These are phyloP conservation scores for Collybiopsis confluens DNA, from an alignment of 768 basidiomycete species.

Conservation along the genomic window DNA sequence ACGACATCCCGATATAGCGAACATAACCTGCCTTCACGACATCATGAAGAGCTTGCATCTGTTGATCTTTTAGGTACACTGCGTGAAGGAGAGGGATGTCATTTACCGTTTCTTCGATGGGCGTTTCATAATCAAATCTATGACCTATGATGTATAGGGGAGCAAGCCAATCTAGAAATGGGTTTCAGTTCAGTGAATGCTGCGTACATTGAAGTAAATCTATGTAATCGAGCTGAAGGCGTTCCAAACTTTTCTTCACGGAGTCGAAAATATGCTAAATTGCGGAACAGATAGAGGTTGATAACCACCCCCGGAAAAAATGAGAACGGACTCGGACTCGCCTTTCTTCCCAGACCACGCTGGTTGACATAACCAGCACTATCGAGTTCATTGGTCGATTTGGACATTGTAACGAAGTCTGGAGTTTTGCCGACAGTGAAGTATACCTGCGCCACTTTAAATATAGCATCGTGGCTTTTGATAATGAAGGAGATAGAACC, in stretches of 20 bases:
- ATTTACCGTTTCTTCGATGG: constrained; percentile 23
- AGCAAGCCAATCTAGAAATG: no score
- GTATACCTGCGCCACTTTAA: constrained; percentile 31
- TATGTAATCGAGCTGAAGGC: constrained; percentile 51
- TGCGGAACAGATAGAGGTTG: not conserved
- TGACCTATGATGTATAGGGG: constrained; percentile 22
- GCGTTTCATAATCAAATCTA: constrained; percentile 24
- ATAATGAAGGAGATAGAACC: constrained; percentile 23
- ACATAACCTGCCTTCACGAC: constrained; percentile 46
- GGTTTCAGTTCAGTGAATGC: no score
- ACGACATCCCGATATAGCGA: constrained; percentile 37
- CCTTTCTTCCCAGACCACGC: constrained; percentile 31
- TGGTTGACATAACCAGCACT: constrained; percentile 18
- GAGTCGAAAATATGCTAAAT: constrained; percentile 47
- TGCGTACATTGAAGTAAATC: constrained; percentile 48
- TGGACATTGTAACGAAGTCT: not conserved
- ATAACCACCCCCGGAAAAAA: no score
- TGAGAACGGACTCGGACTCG: constrained; percentile 9
- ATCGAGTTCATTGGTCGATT: not conserved
- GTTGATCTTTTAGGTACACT: not conserved
- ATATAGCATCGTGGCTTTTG: not conserved
- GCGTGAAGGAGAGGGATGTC: not conserved
- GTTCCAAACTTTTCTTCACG: constrained; percentile 36
- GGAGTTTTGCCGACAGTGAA: constrained; percentile 21
- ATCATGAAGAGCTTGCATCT: constrained; percentile 50